Evolutionary conservation across 1,284 basidiomycete genomes (phyloP).

Genomic region (Ceratobasidium sp.): DNA sequence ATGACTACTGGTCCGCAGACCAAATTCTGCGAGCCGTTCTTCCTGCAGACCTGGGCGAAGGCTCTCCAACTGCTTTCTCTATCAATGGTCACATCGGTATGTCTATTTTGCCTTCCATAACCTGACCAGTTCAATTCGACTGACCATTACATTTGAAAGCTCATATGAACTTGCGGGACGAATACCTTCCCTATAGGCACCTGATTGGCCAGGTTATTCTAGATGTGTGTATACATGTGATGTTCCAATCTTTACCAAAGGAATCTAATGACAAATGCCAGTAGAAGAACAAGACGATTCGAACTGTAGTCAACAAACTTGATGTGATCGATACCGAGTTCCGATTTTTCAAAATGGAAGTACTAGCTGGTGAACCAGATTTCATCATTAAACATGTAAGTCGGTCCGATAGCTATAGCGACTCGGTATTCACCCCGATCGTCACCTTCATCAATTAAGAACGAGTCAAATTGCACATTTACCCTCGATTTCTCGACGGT

Average conservation of each 20-base stretch:
- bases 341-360: slow-evolving; percentile 96
- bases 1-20: slow-evolving; percentile 90
- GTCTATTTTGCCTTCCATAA: slow-evolving; percentile 41
- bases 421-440: background rate
- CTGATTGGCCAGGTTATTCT: slow-evolving; percentile 91
- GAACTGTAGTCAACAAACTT: slow-evolving; percentile 96
- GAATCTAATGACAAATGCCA: background rate
- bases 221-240: slow-evolving; percentile 82
- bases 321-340: slow-evolving; percentile 87
- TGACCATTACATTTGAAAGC: slow-evolving; percentile 50
- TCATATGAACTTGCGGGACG: slow-evolving; percentile 89
- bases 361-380: slow-evolving; percentile 88
- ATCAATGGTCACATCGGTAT: slow-evolving; percentile 89
- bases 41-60: slow-evolving; percentile 75
- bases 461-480: slow-evolving; percentile 85
- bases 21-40: slow-evolving; percentile 82
- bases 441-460: slow-evolving; percentile 53
- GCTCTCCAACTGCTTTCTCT: slow-evolving; percentile 87
- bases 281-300: slow-evolving; percentile 82
- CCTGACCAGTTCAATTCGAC: background rate
- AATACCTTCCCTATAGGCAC: slow-evolving; percentile 90
- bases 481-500: slow-evolving; percentile 94
- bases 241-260: slow-evolving; percentile 21
- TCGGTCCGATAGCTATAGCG: slow-evolving; percentile 37
- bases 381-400: slow-evolving; percentile 84